These are phyloP conservation scores for Pseudogymnoascus sp. DNA, from an alignment of 2,329 filamentous ascomycete species.

Conservation along the genomic window DNA sequence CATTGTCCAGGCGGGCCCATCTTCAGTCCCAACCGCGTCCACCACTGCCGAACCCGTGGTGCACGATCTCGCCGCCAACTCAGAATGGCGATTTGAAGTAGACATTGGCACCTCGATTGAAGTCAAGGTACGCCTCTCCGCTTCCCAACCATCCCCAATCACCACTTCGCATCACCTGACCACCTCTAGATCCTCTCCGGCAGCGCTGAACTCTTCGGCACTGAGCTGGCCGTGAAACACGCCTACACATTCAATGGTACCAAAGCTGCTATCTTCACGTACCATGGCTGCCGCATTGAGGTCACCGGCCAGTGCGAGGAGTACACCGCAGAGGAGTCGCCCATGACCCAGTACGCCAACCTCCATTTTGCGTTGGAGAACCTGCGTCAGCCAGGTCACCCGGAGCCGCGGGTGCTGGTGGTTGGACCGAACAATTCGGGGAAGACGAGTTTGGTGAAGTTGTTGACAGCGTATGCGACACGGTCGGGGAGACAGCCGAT, in stretches of 20 bases:
- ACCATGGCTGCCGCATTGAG: constrained; percentile 83
- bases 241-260: constrained; percentile 73
- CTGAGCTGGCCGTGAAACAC: constrained; percentile 76
- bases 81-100: constrained; percentile 75
- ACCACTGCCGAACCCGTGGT: constrained; percentile 33
- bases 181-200: constrained; percentile 59
- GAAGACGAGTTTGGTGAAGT: constrained; percentile 75
- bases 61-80: constrained; percentile 52
- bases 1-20: constrained; percentile 15
- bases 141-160: not conserved
- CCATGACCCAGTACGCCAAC: constrained; percentile 73
- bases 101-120: constrained; percentile 45
- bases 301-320: constrained; percentile 52
- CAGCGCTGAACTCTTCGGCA: constrained; percentile 88
- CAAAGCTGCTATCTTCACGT: constrained; percentile 85
- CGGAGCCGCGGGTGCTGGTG: constrained; percentile 77
- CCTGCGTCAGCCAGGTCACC: constrained; percentile 45
- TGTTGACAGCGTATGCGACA: constrained; percentile 71
- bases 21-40: constrained; percentile 17
- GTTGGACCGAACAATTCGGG: constrained; percentile 71
- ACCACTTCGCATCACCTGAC: constrained; percentile 32
- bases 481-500: constrained; percentile 67
- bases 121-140: constrained; percentile 38
- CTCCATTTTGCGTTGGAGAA: constrained; percentile 79
- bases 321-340: constrained; percentile 70